Evolutionary conservation across 2,329 filamentous ascomycete species (phyloP).

Genomic region (Fragosphaeria purpurea): DNA sequence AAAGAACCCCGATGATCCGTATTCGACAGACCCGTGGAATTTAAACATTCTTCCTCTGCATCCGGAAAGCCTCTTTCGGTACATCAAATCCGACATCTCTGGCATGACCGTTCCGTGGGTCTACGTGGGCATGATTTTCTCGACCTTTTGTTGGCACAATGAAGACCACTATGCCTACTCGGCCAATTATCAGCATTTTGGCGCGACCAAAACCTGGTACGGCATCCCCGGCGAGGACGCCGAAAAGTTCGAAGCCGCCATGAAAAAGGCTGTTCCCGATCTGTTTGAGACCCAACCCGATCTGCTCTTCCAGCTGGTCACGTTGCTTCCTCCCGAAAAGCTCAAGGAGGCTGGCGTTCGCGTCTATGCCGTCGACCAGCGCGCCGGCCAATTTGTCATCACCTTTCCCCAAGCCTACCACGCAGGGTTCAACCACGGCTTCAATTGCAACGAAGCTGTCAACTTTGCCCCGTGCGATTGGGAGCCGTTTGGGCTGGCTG

Average conservation of each 20-base stretch:
- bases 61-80: conserved; percentile 83
- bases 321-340: conserved; percentile 84
- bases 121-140: conserved; percentile 99
- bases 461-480: conserved; percentile 94
- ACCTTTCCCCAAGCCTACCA: conserved; percentile 97
- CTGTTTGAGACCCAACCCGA: conserved; percentile 96
- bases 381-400: conserved; percentile 90
- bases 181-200: conserved; percentile 96
- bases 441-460: conserved; percentile 98
- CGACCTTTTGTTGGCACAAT: conserved; percentile 98
- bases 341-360: conserved; percentile 85
- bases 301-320: conserved; percentile 94
- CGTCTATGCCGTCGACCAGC: conserved; percentile 90
- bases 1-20: conserved; percentile 75
- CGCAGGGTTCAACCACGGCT: conserved; percentile 95
- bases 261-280: conserved; percentile 90
- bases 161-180: conserved; percentile 98
- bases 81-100: conserved; percentile 97
- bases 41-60: conserved; percentile 86
- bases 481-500: conserved; percentile 82
- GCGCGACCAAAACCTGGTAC: conserved; percentile 98
- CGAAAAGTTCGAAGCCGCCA: conserved; percentile 88
- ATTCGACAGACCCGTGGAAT: conserved; percentile 90
- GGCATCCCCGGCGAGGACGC: conserved; percentile 91
- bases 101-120: conserved; percentile 99